Percentiles rank a stretch among this genome's conserved stretches.
These are phyloP conservation scores for Amylocystis lapponica DNA, from an alignment of 768 basidiomycete genomes.

Conservation along the genomic window DNA sequence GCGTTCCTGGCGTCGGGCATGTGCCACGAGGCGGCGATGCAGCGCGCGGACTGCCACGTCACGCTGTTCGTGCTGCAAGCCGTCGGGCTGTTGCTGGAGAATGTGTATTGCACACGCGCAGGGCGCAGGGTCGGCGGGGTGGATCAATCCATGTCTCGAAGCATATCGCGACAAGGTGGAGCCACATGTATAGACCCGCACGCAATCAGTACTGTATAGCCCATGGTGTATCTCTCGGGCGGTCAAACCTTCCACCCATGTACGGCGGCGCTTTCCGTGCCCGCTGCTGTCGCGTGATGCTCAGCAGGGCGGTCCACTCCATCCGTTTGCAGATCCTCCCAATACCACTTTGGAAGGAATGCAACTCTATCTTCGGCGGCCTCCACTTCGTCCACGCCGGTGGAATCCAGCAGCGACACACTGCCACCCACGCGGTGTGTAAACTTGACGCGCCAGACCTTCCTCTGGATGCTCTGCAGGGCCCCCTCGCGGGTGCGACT, in stretches of 20 bases:
- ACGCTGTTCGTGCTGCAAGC: constrained; percentile 61
- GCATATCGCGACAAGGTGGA: too few relatives aligned
- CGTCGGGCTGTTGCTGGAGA: constrained; percentile 55
- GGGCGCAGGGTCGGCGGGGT: constrained; percentile 56
- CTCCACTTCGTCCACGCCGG: constrained; percentile 50
- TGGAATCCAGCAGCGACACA: constrained; percentile 41
- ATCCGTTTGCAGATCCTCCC: constrained; percentile 26
- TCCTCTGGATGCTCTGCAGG: not conserved
- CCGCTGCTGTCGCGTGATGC: too few relatives aligned
- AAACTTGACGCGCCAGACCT: constrained; percentile 72
- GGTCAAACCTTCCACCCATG: too few relatives aligned
- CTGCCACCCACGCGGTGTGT: constrained; percentile 51
- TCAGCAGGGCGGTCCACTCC: too few relatives aligned
- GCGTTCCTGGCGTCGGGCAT: constrained; percentile 73
- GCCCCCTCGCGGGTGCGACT: too few relatives aligned
- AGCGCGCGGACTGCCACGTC: constrained; percentile 51
- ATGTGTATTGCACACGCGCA: constrained; percentile 50
- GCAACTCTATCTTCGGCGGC: constrained; percentile 70
- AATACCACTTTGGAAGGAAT: constrained; percentile 76
- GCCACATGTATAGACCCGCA: too few relatives aligned
- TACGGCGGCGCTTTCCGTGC: too few relatives aligned
- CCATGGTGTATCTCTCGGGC: too few relatives aligned
- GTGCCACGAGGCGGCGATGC: constrained; percentile 66
- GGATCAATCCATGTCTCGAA: too few relatives aligned
- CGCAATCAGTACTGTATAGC: too few relatives aligned